Percentiles rank a stretch among this genome's conserved stretches.
These are phyloP conservation scores for Russula foetens DNA, from an alignment of 768 basidiomycete species.

Conservation along the genomic window DNA sequence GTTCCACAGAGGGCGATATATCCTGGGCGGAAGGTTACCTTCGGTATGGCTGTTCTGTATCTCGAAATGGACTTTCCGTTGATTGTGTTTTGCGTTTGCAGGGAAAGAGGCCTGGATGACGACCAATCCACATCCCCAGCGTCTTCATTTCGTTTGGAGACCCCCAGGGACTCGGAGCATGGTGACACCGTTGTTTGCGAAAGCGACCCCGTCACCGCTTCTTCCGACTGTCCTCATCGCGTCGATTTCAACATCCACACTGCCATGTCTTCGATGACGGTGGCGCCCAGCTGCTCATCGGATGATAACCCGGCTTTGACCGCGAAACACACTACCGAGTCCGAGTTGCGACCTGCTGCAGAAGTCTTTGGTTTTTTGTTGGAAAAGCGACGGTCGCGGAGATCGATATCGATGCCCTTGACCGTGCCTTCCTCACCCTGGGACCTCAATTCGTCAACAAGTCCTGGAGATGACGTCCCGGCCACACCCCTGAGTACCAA, in stretches of 20 bases:
- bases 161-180: conserved; percentile 42
- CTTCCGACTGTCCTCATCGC: conserved; percentile 32
- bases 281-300: conserved; percentile 51
- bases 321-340: conserved; percentile 26
- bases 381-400: conserved; percentile 32
- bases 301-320: conserved; percentile 28
- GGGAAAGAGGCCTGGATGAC: conserved; percentile 37
- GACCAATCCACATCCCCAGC: conserved; percentile 32
- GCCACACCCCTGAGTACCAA: conserved; percentile 11
- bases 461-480: background rate
- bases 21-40: conserved; percentile 79
- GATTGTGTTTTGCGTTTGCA: conserved; percentile 19
- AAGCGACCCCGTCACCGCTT: conserved; percentile 30
- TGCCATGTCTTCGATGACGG: conserved; percentile 66
- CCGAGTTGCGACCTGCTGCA: conserved; percentile 54
- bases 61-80: background rate
- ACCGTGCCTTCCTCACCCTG: conserved; percentile 29
- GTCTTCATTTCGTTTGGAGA: conserved; percentile 43
- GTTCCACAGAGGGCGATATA: conserved; percentile 57
- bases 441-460: conserved; percentile 22
- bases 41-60: conserved; percentile 32
- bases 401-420: conserved; percentile 30
- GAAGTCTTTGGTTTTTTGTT: conserved; percentile 70
- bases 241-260: conserved; percentile 34
- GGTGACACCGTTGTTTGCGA: conserved; percentile 23